These are phyloP conservation scores for Aristolochia californica DNA, from an alignment of 164 flowering plant genomes.

Conservation along the genomic window DNA sequence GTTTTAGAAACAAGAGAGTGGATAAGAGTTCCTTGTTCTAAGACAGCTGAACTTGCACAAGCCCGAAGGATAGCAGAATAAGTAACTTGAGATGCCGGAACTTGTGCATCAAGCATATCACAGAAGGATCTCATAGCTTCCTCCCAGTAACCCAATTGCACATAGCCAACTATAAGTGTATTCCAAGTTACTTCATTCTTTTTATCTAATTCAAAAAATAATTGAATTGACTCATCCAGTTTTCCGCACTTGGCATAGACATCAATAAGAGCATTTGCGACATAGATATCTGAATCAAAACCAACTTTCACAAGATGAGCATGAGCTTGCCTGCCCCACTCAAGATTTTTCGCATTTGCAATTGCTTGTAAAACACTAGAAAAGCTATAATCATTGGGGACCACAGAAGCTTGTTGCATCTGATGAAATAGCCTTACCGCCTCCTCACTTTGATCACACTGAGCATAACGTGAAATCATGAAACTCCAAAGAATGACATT, in stretches of 20 bases:
- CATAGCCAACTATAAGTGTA: conserved; percentile 77
- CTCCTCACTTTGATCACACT: conserved; percentile 36
- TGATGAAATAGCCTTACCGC: conserved; percentile 42
- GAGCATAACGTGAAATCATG: conserved; percentile 77
- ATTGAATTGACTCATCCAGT: conserved; percentile 34
- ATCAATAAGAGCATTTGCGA: conserved; percentile 75
- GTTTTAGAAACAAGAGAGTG: conserved; percentile 54
- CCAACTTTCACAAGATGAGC: conserved; percentile 47
- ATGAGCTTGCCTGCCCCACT: conserved; percentile 60
- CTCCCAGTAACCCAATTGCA: conserved; percentile 48
- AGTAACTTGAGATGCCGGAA: conserved; percentile 54
- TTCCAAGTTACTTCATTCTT: conserved; percentile 84
- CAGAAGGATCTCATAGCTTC: conserved; percentile 49
- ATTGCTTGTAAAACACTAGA: conserved; percentile 77
- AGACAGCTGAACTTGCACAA: conserved; percentile 59
- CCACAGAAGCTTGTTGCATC: conserved; percentile 48
- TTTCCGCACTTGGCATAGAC: conserved; percentile 77
- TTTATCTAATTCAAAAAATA: conserved; percentile 32
- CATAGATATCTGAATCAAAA: conserved; percentile 50
- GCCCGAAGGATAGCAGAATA: conserved; percentile 72
- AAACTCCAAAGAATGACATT: conserved; percentile 88
- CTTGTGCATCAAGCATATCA: conserved; percentile 38
- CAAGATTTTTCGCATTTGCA: conserved; percentile 34
- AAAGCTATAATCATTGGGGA: conserved; percentile 71
- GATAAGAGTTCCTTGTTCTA: conserved; percentile 63